Evolutionary conservation across 257 asterid genomes (phyloP), one percentile per base, ranked within the genome.

Genomic region (Hygrophila difformis): DNA sequence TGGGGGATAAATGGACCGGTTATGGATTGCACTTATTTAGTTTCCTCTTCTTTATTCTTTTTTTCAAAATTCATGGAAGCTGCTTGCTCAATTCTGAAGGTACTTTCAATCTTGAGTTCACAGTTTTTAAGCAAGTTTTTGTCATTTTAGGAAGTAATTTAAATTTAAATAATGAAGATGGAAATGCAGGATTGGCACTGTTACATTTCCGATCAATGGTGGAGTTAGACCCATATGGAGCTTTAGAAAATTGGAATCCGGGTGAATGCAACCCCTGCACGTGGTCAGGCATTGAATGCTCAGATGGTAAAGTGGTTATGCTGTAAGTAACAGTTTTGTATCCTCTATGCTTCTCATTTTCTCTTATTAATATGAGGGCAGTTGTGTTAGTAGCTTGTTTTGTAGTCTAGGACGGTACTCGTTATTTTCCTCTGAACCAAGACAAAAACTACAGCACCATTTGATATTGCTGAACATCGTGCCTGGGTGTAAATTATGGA

Each of bases 271-370:
- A 76, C 55, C 94, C 94, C 4, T 89, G 98, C 65, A 51, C 49
- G 64, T 89, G 98, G 98, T 67, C 72, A 1, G 98, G 96, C 34
- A 63, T 85, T 29, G 73, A 66, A 35, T 89, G 96, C 51, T 61
- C 61, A 24, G 87, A 66, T 18, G 84, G 87, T 14, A 55, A 67
- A 65, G 98, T 89, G 64, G 78, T 72, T 57, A 48, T 46, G 57
- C 62, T 91, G 99, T 91, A 75, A 80, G 99, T 69, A 64, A 45
- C 14, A 2, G 23, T 67, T 54, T 8, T 53, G 11, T 44, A 5
- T 9, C 18, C 48, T 44, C 26, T 8, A 33, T 28, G 31, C 44
- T 57, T 31, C 3, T 16, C 38, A 12, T 24, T 17, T 9, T 42
- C 7, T 17, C 21, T 4, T 8, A 40, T 55, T 15, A 44, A 17